Conservation (phyloP, 1,139 yeast genomes). For the Pichia sp. region DNA sequence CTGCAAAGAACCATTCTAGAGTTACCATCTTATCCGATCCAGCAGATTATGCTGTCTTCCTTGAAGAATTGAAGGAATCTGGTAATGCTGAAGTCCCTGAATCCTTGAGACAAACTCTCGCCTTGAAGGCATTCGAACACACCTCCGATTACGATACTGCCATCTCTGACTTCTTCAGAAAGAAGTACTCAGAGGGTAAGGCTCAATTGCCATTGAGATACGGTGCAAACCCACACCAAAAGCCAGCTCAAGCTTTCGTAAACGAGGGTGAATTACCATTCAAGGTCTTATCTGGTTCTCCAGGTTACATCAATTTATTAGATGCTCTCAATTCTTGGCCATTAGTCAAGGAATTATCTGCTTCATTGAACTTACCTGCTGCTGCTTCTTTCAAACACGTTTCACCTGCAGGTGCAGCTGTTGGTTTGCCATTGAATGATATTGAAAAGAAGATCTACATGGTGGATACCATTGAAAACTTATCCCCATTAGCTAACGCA, state of each 20-base stretch:
- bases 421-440: slow-evolving; percentile 86
- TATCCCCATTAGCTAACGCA: slow-evolving; percentile 95
- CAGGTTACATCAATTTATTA: slow-evolving; percentile 92
- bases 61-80: slow-evolving; percentile 52
- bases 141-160: slow-evolving; percentile 97
- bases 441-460: slow-evolving; percentile 92
- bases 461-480: slow-evolving; percentile 88
- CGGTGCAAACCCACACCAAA: slow-evolving; percentile 99
- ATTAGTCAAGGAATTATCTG: slow-evolving; percentile 90
- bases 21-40: slow-evolving; percentile 96
- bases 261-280: slow-evolving; percentile 82
- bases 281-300: slow-evolving; percentile 89
- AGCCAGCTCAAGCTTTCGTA: slow-evolving; percentile 96
- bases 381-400: slow-evolving; percentile 99
- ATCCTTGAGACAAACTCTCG: slow-evolving; percentile 73
- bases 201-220: slow-evolving; percentile 92
- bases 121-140: slow-evolving; percentile 96
- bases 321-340: slow-evolving; percentile 99
- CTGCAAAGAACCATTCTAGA: slow-evolving; percentile 96
- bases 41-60: slow-evolving; percentile 77
- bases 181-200: slow-evolving; percentile 84
- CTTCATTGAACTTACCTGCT: slow-evolving; percentile 91
- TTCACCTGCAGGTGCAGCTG: slow-evolving; percentile 98
- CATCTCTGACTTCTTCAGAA: slow-evolving; percentile 94
- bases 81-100: slow-evolving; percentile 57